phyloP scores from a whole-genome alignment of 805 yeast species.

The Lipomyces yamanashiensis region DNA sequence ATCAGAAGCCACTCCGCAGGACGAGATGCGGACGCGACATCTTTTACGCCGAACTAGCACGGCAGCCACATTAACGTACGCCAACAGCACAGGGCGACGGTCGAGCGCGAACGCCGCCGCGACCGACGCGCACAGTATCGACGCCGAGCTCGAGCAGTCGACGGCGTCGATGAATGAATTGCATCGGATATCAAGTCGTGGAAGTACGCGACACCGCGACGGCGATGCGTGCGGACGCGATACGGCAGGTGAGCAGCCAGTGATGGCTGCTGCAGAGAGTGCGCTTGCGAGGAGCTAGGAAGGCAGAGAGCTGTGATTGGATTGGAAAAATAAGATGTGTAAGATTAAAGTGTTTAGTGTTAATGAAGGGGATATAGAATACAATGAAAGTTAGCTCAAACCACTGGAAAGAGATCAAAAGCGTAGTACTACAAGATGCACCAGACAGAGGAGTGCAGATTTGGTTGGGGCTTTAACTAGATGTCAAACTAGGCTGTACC shows the following conservation, averaged over 20 bases:
- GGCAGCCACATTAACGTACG: constrained; percentile 6
- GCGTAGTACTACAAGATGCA: too few relatives aligned
- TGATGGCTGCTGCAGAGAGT: not conserved
- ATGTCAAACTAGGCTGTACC: not conserved
- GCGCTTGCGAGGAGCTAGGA: not conserved
- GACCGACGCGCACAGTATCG: not conserved
- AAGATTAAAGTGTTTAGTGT: too few relatives aligned
- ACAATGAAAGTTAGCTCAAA: too few relatives aligned
- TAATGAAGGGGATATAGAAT: too few relatives aligned
- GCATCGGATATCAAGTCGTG: constrained; percentile 16
- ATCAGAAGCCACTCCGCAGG: not conserved
- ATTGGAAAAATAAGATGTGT: not conserved
- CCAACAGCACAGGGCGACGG: not conserved
- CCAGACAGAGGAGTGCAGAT: too few relatives aligned
- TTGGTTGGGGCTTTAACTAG: not conserved
- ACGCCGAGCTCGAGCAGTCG: constrained; percentile 8
- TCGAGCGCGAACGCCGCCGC: not conserved
- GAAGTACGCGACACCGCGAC: not conserved
- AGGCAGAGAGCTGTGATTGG: not conserved
- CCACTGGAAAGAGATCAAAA: too few relatives aligned
- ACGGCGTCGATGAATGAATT: constrained; percentile 21
- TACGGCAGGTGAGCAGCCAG: not conserved
- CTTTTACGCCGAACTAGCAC: constrained; percentile 15
- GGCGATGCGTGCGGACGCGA: not conserved
- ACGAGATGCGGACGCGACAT: constrained; percentile 4